These are phyloP conservation scores for Fragosphaeria purpurea DNA, from an alignment of 2,329 filamentous ascomycete genomes.

Conservation along the genomic window DNA sequence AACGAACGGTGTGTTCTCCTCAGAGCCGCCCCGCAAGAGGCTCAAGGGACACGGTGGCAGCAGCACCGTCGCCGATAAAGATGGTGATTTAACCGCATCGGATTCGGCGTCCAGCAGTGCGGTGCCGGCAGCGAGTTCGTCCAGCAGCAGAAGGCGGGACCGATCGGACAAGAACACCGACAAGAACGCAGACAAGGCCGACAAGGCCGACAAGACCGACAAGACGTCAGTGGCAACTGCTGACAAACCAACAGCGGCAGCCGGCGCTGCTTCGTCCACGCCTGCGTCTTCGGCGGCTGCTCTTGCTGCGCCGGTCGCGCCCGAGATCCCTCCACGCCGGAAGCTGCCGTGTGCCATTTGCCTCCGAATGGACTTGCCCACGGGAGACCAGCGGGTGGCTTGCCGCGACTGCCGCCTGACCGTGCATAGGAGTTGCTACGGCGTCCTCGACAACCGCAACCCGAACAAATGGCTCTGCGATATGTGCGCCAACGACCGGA, in stretches of 20 bases:
- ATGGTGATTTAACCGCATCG: conserved; percentile 34
- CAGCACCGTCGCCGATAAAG: conserved; percentile 30
- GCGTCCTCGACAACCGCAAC: conserved; percentile 60
- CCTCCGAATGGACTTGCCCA: conserved; percentile 54
- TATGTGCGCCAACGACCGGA: conserved; percentile 90
- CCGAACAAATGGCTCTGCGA: conserved; percentile 87
- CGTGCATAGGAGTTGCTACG: conserved; percentile 88
- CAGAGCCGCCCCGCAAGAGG: conserved; percentile 56
- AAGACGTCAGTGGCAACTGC: not conserved
- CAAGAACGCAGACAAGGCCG: conserved; percentile 30
- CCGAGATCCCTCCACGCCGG: conserved; percentile 69
- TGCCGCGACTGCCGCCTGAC: conserved; percentile 85
- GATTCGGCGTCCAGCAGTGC: conserved; percentile 43
- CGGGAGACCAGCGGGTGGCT: conserved; percentile 61
- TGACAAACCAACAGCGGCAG: not conserved
- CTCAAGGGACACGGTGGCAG: conserved; percentile 34
- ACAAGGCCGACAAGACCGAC: conserved; percentile 39
- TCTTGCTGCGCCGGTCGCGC: conserved; percentile 50
- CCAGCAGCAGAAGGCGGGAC: conserved; percentile 32
- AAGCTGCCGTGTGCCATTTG: conserved; percentile 81
- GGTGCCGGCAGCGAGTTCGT: conserved; percentile 19
- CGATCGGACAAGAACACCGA: conserved; percentile 2
- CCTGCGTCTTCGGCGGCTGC: conserved; percentile 21
- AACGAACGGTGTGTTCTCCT: conserved; percentile 2
- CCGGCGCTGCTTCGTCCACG: conserved; percentile 22